Percentiles rank a stretch among this genome's conserved stretches.
These are phyloP conservation scores for Dicorynia guianensis DNA, from an alignment of 306 rosid genomes.

Conservation along the genomic window DNA sequence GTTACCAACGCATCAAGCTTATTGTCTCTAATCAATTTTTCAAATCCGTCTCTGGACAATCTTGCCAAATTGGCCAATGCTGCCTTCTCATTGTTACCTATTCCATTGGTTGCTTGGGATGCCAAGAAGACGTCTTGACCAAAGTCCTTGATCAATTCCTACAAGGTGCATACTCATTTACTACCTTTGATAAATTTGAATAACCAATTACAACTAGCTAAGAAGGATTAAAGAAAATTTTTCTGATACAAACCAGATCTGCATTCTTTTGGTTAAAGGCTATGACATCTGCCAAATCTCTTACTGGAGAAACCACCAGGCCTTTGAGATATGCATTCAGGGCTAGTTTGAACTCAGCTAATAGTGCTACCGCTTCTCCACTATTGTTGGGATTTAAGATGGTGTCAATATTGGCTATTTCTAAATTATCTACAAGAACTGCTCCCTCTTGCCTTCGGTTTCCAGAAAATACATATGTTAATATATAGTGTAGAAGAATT, in stretches of 20 bases:
- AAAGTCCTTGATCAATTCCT: constrained; percentile 38
- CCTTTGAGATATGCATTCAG: constrained; percentile 42
- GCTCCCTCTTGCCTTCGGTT: constrained; percentile 45
- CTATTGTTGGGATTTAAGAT: constrained; percentile 31
- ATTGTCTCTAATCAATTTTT: constrained; percentile 30
- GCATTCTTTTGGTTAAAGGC: constrained; percentile 42
- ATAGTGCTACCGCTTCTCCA: constrained; percentile 19
- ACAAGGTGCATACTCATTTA: background rate
- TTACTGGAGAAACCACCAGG: constrained; percentile 41
- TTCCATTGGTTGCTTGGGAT: constrained; percentile 44
- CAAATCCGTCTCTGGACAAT: constrained; percentile 35
- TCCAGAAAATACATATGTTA: background rate
- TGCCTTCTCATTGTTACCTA: constrained; percentile 33
- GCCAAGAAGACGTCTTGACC: constrained; percentile 32
- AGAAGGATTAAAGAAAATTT: background rate
- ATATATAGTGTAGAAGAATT: background rate
- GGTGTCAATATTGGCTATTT: constrained; percentile 30
- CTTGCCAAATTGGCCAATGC: constrained; percentile 32
- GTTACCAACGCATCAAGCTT: constrained; percentile 58
- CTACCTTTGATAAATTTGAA: background rate
- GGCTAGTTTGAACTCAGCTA: constrained; percentile 48
- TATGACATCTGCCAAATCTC: constrained; percentile 43
- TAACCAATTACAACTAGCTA: background rate
- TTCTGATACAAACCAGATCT: constrained; percentile 25
- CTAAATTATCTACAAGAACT: constrained; percentile 42